phyloP scores from a whole-genome alignment of 2,329 filamentous ascomycete genomes.

The Ustulina deusta region DNA sequence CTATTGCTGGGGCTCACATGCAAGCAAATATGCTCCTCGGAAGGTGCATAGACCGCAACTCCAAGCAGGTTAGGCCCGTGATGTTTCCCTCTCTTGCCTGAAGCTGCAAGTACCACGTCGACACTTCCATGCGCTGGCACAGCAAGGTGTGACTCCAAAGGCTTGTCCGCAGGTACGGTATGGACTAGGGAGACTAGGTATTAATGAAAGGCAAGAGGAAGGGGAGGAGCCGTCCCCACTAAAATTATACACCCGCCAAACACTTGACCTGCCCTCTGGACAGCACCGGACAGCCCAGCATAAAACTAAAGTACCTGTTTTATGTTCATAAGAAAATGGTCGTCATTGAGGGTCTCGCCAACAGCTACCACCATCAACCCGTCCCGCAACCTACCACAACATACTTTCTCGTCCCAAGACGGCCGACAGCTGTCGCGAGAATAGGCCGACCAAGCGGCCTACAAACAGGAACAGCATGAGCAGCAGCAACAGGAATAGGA shows the following conservation, averaged over 20 bases:
- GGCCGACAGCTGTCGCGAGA: background rate
- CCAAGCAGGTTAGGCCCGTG: background rate
- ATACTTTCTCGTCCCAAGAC: background rate
- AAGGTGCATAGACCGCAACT: background rate
- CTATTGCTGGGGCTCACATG: background rate
- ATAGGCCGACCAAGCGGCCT: background rate
- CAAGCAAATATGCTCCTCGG: background rate
- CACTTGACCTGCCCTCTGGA: background rate
- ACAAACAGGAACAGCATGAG: background rate
- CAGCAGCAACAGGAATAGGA: background rate
- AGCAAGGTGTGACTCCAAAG: background rate
- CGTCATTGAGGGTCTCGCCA: background rate
- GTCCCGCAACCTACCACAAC: background rate
- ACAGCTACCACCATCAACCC: background rate
- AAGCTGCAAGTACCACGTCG: slow-evolving; percentile 1
- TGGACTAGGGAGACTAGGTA: background rate
- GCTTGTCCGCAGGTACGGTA: background rate
- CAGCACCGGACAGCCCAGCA: background rate
- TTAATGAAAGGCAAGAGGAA: background rate
- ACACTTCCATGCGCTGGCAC: slow-evolving; percentile 1
- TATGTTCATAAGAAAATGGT: too few relatives aligned
- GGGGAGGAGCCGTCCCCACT: slow-evolving; percentile 4
- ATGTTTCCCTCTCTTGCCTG: background rate
- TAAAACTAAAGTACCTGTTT: too few relatives aligned
- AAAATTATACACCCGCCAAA: background rate